Evolutionary conservation across 305 asterid genomes (phyloP), one percentile per base, ranked within the genome.

Genomic region (Fraxinus dipetala): DNA sequence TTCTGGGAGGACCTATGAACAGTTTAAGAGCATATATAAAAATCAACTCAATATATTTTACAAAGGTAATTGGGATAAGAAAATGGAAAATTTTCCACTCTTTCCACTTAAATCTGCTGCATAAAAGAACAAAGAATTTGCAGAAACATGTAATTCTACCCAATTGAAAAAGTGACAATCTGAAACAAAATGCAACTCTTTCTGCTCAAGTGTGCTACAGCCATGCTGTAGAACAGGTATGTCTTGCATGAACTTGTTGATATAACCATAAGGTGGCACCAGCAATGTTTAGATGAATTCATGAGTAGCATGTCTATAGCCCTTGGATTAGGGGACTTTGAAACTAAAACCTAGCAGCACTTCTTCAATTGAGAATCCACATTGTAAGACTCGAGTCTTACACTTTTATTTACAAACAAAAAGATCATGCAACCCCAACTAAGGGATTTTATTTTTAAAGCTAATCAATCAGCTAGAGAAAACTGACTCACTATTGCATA

Each of bases 1-100:
- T 75, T 95, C 98, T 0, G 95, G 79, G 0, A 95, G 98, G 26
- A 94, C 88, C 99, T 92, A 78, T 11, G 6, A 76, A 77, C 48
- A 83, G 43, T 32, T 86, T 72, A 67, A 78, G 61, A 84, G 28
- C 81, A 61, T 1, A 2, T 30, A 32, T 34, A 20, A 83, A 80
- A 24, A 43, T 24, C 72, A 51, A 48, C 43, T 28, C 32, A 14
- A 70, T 32, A 70, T 30, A 26, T 26, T 28, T 20, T 9, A 59
- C 74, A 67, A 26, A 4, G 36, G 34, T 63, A 63, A 63, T 26
- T 67, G 35, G 18, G 74, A 67, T 13, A 28, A 26, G 74, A 67
- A 67, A 28, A 67, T 26, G n/a, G 35, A 28, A 67, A 67, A 28
- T 13, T 28, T 65, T 67, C 35, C 35, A 67, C 38, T 28, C 18